phyloP scores from a whole-genome alignment of 2,329 filamentous ascomycete species.

The Beauveria bassiana region DNA sequence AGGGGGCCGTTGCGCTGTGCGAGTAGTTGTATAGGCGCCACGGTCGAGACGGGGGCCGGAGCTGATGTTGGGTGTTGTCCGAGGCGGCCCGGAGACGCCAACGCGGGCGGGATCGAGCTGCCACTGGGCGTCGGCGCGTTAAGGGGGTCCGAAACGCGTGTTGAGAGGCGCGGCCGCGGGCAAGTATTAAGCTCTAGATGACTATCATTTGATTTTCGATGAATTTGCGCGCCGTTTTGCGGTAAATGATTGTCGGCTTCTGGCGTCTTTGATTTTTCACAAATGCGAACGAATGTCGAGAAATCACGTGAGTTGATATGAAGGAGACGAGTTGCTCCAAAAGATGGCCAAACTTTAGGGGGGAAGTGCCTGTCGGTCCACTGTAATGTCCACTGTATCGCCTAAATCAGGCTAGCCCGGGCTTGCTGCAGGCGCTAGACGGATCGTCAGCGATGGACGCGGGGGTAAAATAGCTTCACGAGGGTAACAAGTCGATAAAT shows the following conservation, averaged over 20 bases:
- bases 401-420: neutral
- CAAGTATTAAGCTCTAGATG: neutral
- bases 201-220: neutral
- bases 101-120: neutral
- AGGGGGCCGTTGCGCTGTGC: slow-evolving; percentile 46
- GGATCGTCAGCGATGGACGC: neutral
- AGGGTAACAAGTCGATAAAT: too few relatives aligned
- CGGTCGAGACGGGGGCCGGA: slow-evolving; percentile 21
- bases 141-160: neutral
- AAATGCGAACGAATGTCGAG: neutral
- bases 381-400: neutral
- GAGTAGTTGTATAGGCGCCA: slow-evolving; percentile 49
- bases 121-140: neutral
- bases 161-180: neutral
- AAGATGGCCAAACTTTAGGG: neutral
- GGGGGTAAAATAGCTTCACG: neutral
- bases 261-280: slow-evolving; percentile 1
- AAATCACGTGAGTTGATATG: slow-evolving; percentile 3
- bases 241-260: neutral
- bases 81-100: neutral
- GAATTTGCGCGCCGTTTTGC: slow-evolving; percentile 1
- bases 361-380: neutral
- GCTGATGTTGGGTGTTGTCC: neutral
- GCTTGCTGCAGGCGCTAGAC: neutral
- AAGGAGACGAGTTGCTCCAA: neutral